Evolutionary conservation across 2,329 filamentous ascomycete genomes (phyloP).

Genomic region (Xylariaceae sp.): DNA sequence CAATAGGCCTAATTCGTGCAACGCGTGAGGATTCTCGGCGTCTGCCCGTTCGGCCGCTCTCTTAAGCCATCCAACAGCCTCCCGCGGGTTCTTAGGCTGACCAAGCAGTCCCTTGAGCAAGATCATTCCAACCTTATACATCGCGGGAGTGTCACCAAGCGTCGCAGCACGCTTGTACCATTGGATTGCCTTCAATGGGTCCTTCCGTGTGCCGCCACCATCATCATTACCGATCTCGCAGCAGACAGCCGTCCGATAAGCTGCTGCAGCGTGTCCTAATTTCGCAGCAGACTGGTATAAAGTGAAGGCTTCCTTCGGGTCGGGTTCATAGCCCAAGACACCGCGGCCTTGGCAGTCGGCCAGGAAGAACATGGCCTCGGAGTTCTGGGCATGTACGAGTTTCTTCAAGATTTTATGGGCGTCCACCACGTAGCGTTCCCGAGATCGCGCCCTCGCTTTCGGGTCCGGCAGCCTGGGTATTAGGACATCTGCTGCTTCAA

Average conservation of each 20-base stretch:
- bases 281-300: slow-evolving; percentile 95
- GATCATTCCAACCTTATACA: slow-evolving; percentile 99
- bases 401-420: slow-evolving; percentile 93
- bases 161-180: slow-evolving; percentile 96
- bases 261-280: slow-evolving; percentile 79
- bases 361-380: slow-evolving; percentile 90
- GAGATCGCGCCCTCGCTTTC: slow-evolving; percentile 70
- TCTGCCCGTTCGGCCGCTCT: slow-evolving; percentile 88
- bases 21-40: slow-evolving; percentile 86
- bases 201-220: slow-evolving; percentile 87
- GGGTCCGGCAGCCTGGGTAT: slow-evolving; percentile 68
- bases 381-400: slow-evolving; percentile 70
- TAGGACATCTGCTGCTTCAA: slow-evolving; percentile 81
- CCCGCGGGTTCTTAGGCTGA: slow-evolving; percentile 77
- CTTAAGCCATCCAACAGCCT: slow-evolving; percentile 91
- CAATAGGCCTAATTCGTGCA: slow-evolving; percentile 80
- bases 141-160: slow-evolving; percentile 86
- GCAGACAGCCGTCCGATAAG: slow-evolving; percentile 94
- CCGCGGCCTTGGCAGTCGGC: slow-evolving; percentile 89
- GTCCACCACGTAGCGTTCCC: slow-evolving; percentile 83
- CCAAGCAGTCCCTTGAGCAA: slow-evolving; percentile 91
- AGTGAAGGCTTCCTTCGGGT: slow-evolving; percentile 90
- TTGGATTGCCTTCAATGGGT: slow-evolving; percentile 91
- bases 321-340: slow-evolving; percentile 73
- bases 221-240: slow-evolving; percentile 96